These are phyloP conservation scores for Elsinoe australis DNA, from an alignment of 2,329 filamentous ascomycete genomes.

Conservation along the genomic window DNA sequence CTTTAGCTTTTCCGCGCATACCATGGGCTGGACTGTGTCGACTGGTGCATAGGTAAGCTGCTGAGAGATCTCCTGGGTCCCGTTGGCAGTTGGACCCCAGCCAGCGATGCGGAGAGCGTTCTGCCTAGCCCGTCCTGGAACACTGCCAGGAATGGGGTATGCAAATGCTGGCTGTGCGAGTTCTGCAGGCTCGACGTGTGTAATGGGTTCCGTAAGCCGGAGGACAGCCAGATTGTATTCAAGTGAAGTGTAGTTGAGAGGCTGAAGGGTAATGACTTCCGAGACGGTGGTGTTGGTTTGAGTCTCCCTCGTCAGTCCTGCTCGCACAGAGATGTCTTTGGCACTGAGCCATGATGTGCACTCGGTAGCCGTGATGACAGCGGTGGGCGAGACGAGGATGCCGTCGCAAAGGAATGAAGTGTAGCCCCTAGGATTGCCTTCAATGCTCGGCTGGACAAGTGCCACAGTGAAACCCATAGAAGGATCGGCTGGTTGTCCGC, in stretches of 20 bases:
- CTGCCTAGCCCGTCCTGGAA: not conserved
- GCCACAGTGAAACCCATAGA: slow-evolving; percentile 12
- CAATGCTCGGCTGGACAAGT: slow-evolving; percentile 15
- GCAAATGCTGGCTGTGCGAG: not conserved
- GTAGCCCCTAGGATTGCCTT: slow-evolving; percentile 7
- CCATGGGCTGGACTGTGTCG: not conserved
- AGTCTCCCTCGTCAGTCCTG: slow-evolving; percentile 11
- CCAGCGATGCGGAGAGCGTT: slow-evolving; percentile 1
- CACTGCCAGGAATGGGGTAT: not conserved
- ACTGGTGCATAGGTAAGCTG: not conserved
- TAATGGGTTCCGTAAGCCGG: slow-evolving; percentile 1
- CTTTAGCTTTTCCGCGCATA: slow-evolving; percentile 11
- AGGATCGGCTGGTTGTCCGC: slow-evolving; percentile 2
- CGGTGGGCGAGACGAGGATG: slow-evolving; percentile 14
- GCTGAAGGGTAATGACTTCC: slow-evolving; percentile 11
- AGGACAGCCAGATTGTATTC: slow-evolving; percentile 17
- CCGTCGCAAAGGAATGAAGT: slow-evolving; percentile 19
- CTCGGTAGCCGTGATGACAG: slow-evolving; percentile 18
- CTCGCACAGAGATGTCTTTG: slow-evolving; percentile 11
- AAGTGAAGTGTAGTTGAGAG: slow-evolving; percentile 14
- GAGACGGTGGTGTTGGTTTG: slow-evolving; percentile 12
- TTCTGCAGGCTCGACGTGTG: slow-evolving; percentile 5
- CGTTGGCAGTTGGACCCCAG: slow-evolving; percentile 17
- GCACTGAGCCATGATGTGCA: slow-evolving; percentile 9
- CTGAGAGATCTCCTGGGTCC: slow-evolving; percentile 8